Evolutionary conservation across 106 monocot genomes (phyloP).

Genomic region (Posidonia australis): DNA sequence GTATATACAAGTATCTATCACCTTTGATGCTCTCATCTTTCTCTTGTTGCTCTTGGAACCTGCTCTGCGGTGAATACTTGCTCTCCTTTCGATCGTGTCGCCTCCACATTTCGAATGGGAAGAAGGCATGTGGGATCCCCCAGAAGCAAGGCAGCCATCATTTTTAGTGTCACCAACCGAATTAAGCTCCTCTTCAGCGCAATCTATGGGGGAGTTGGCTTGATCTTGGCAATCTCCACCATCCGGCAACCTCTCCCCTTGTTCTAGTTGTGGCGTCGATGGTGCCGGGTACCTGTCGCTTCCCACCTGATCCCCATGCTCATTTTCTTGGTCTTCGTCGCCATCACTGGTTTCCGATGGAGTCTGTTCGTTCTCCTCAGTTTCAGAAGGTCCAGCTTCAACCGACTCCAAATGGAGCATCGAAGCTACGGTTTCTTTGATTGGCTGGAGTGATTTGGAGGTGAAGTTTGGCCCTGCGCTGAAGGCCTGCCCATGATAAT

Average conservation of each 20-base stretch:
- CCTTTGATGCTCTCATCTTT: too few species aligned
- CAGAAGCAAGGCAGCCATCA: too few species aligned
- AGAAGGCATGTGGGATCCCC: too few species aligned
- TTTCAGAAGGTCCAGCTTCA: neutral
- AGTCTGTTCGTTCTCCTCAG: slow-evolving; percentile 12
- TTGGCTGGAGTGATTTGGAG: slow-evolving; percentile 52
- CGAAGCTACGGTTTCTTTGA: slow-evolving; percentile 57
- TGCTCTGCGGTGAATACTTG: too few species aligned
- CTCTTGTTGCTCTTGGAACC: too few species aligned
- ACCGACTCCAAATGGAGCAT: slow-evolving; percentile 38
- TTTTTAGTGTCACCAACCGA: slow-evolving; percentile 21
- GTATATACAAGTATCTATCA: slow-evolving; percentile 9
- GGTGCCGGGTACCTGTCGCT: too few species aligned
- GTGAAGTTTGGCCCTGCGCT: slow-evolving; percentile 30
- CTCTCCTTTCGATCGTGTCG: too few species aligned
- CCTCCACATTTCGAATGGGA: too few species aligned
- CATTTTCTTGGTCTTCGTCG: slow-evolving; percentile 1
- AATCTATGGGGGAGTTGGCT: neutral
- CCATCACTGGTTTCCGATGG: neutral
- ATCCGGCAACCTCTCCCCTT: too few species aligned
- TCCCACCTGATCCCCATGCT: too few species aligned
- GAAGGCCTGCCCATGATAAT: slow-evolving; percentile 56
- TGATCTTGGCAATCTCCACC: too few species aligned
- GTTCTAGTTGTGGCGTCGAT: too few species aligned
- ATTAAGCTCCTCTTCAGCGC: slow-evolving; percentile 34